A percentile compares a stretch with the other conserved stretches of the same genome.
phyloP scores from a whole-genome alignment of 116 monocot genomes.

The Zostera marina region DNA sequence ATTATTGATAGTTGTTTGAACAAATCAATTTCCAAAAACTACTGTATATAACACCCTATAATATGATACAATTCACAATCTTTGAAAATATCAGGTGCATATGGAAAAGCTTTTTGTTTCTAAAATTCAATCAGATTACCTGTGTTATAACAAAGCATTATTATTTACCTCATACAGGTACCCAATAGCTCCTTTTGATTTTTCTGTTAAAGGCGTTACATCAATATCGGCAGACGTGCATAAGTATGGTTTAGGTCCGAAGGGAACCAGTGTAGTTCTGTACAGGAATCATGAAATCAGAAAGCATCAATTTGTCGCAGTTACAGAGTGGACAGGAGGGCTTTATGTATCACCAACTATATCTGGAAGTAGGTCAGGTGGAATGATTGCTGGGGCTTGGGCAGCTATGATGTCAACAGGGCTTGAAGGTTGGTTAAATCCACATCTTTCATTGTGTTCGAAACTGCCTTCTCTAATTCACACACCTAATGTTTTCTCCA shows the following conservation, averaged over 20 bases:
- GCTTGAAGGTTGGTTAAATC: slow-evolving; percentile 39
- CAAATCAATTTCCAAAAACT: too few species aligned
- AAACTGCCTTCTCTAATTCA: background rate
- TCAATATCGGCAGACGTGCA: slow-evolving; percentile 97
- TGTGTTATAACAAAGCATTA: background rate
- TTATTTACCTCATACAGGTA: slow-evolving; percentile 36
- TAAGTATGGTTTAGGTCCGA: slow-evolving; percentile 97
- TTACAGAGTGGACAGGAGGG: slow-evolving; percentile 96
- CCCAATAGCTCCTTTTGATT: slow-evolving; percentile 88
- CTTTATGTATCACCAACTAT: slow-evolving; percentile 91
- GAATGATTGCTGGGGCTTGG: slow-evolving; percentile 96
- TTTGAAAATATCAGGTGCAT: background rate
- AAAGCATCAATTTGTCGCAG: slow-evolving; percentile 48
- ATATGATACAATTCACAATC: background rate
- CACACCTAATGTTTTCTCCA: background rate
- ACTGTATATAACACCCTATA: too few species aligned
- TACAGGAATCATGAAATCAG: slow-evolving; percentile 98
- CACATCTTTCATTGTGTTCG: background rate
- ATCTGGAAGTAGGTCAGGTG: slow-evolving; percentile 94
- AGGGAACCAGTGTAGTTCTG: slow-evolving; percentile 88
- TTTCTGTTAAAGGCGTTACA: slow-evolving; percentile 92
- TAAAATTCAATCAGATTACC: background rate
- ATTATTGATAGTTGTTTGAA: too few species aligned
- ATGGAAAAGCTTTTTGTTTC: background rate
- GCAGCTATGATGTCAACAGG: slow-evolving; percentile 95